Conservation (phyloP, 768 basidiomycete species). For the Agaricus subrufescens region DNA sequence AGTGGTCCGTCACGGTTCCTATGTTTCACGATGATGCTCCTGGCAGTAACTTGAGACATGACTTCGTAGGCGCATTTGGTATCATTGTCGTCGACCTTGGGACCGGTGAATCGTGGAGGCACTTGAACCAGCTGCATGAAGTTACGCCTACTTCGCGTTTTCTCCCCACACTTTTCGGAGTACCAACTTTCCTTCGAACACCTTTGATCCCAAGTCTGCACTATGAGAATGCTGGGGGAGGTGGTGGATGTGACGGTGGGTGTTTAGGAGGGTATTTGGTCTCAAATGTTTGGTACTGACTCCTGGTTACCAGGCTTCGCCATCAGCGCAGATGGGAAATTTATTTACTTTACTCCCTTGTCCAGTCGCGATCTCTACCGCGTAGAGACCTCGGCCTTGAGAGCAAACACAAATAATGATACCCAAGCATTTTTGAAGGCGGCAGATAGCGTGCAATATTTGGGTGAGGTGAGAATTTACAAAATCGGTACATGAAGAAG, state of each 20-base stretch:
- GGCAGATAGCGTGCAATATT: slow-evolving; percentile 12
- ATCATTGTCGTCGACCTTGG: slow-evolving; percentile 16
- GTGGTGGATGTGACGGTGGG: slow-evolving; percentile 11
- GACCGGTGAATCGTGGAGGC: slow-evolving; percentile 15
- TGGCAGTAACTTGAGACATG: background rate
- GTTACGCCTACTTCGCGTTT: slow-evolving; percentile 9
- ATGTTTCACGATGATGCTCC: too few species aligned
- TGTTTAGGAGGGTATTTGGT: background rate
- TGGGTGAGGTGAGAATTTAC: slow-evolving; percentile 6
- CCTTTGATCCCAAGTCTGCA: slow-evolving; percentile 10
- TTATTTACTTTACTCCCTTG: slow-evolving; percentile 12
- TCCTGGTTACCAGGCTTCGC: slow-evolving; percentile 6
- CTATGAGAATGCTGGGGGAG: slow-evolving; percentile 11
- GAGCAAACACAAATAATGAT: slow-evolving; percentile 9
- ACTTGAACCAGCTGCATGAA: slow-evolving; percentile 8
- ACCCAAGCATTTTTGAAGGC: slow-evolving; percentile 9
- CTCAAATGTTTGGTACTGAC: background rate
- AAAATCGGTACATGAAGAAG: background rate
- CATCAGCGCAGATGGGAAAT: slow-evolving; percentile 13
- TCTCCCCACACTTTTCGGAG: slow-evolving; percentile 13
- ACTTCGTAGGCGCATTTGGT: slow-evolving; percentile 11
- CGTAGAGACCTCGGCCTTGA: slow-evolving; percentile 12
- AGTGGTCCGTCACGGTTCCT: slow-evolving; percentile 7
- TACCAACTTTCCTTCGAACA: slow-evolving; percentile 9
- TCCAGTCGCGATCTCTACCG: slow-evolving; percentile 12